Evolutionary conservation across 352 stramenopile species (phyloP), one percentile per base, ranked within the genome.

Genomic region (Globisporangium nodosum): DNA sequence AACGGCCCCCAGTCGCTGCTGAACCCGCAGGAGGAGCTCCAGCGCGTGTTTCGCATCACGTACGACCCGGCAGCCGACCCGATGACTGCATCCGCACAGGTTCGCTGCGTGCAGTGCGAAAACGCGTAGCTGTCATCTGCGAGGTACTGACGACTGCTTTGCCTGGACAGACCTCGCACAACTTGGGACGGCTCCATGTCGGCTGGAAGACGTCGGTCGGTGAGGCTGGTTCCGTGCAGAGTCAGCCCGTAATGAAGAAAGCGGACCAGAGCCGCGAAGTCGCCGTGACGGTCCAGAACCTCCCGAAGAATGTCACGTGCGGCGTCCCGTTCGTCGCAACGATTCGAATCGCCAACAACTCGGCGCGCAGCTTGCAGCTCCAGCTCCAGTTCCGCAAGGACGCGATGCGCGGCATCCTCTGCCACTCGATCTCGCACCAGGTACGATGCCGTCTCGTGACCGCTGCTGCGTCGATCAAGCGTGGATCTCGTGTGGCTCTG

Each of bases 161-260:
- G n/a, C 0, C 48, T 56, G 15, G 50, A 13, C n/a, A 87, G 75
- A 65, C 64, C 8, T 87, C 80, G 1, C 73, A 85, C 56, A 88
- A 89, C 46, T 56, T 90, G 11, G 85, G 85, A 0, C 74, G 83
- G 18, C 70, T 95, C 16, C 79, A 93, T 56, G 82, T 95, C 3
- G 76, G 78, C 16, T 95, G 85, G 85, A 92, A 92, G 69, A 88
- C 76, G 15, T 78, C 77, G 3, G 80, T 92, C 50, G 85, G 85
- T 1, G 85, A 95, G 69, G 78, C 85, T 24, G 85, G 85, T 0
- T 88, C 81, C 0, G 76, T 95, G 18, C 79, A 92, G 55, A 95
- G 83, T 33, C 83, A 93, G 60, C 78, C 80, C 5, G 77, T 93
- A 21, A 74, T 92, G 64, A 63, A 78, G 24, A 93, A 93, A 60